Base-by-base conservation (phyloP, 768 basidiomycete genomes). In the Pulveroboletus frians region DNA sequence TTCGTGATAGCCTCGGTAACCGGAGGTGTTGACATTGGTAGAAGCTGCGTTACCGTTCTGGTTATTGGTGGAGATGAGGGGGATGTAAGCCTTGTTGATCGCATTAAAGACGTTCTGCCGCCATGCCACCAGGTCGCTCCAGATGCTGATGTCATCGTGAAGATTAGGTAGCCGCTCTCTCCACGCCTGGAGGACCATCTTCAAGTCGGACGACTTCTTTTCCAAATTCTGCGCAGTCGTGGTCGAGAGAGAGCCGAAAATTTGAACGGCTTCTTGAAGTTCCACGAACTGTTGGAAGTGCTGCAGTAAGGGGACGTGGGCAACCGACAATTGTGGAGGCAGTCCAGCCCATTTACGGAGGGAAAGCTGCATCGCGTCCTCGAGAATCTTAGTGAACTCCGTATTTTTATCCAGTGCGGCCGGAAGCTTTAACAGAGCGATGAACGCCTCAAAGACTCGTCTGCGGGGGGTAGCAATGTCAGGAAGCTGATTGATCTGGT, bases 261-360 rank as follows among this genome's bases (percentile, higher is more conserved):
- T 96, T 53, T 90, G 87, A 38, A 89, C 86, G 14, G 96, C 92
- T 69, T 99, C 96, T 62, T 92, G 88, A 5, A 99, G 77, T 69
- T 99, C 96, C 35, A 99, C 94, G 57, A 96, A 96, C 66, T 98
- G 96, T 67, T 99, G 96, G 75, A 98, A 99, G 66, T 96, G 89
- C 65, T 98, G 94, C 27, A 99, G 74, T 26, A 99, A 73, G 4
- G 96, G 94, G 11, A 98, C 79, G 66, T 99, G 96, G 3, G 92
- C 92, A n/a, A 82, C 76, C 2, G 92, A 92, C 39, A 97, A 76
- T 41, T 91, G 81, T 11, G 81, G 73, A 4, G 96, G 96, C 4
- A 99, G 74, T 44, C 83, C 83, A 47, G 87, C 80, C 96, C 96
- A 99, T 76, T 98, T 99, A 20, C 93, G 84, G 13, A 99, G 79